Base-by-base conservation (phyloP, 805 yeast genomes). In the Crinitomyces ghanaensis region DNA sequence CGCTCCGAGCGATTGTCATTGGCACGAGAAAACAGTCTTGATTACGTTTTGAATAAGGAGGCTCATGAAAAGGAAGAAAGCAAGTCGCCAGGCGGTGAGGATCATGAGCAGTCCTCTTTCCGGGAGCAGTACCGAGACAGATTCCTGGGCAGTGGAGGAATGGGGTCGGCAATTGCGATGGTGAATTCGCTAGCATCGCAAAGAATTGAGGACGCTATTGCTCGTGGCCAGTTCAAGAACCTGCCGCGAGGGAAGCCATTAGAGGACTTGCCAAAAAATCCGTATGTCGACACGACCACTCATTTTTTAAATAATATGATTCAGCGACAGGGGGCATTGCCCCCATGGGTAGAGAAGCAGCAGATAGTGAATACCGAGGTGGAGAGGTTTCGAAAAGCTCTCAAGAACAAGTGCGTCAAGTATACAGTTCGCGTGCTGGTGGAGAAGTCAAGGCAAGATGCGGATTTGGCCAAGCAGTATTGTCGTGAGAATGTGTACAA, bases 301-400 rank as follows among this genome's bases (percentile, higher is more conserved):
- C 82, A 75, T 51, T 82, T 83, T 50, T 55, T 85, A 58, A 85
- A 85, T 55, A 74, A 80, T 40, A 77, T 85, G 28, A 56, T 85
- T 34, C 47, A 55, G 34, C 68, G 71, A 27, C 95, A 85, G 53
- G 85, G 82, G 31, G 74, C 82, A 1, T 60, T 74, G 7, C 94
- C 95, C 0, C 93, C 93, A 0, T 85, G 95, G 95, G 77, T 85
- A 23, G 93, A 83, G 45, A 75, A 71, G 35, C 91, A 81, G 52
- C 62, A 70, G 13, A 64, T 70, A 2, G 70, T 77, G 3, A 65
- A 68, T 27, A 39, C 46, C 2, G 70, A 68, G 23, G 62, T 79
- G 6, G 49, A 45, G 2, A 47, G 47, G 0, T 72, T 81, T 34
- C 54, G 85, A 33, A 40, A 43, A 0, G 62, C 62, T 41, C n/a